Base-by-base conservation (phyloP, 139 green algal genomes). In the Coccomyxa sp. region DNA sequence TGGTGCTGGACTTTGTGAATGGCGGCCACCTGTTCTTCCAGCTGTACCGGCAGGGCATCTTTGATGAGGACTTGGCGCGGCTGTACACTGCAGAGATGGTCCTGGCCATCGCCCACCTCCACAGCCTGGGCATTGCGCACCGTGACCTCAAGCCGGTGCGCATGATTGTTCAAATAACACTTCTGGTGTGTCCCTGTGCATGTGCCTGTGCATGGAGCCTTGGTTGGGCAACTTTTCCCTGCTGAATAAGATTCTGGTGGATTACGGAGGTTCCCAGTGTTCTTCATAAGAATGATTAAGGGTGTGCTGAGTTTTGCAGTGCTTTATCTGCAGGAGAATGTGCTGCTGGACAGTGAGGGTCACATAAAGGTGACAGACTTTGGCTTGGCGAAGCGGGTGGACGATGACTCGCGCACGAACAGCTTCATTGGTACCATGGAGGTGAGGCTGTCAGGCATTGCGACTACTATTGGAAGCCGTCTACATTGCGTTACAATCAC, bases 21-120 rank as follows among this genome's bases (percentile, higher is more conserved):
- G 97, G 97, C 10, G 97, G 97, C 13, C 97, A 99, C 82, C 91
- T 99, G 13, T 99, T 99, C 90, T 99, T 97, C 88, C 95, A 98
- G 87, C 91, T 99, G 30, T 98, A 98, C 84, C 86, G 91, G n/a
- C 87, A 81, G 88, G 95, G 95, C 45, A 93, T 95, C 59, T 98
- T 98, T 89, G 81, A 88, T 75, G 96, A 99, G 84, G 86, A 93
- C 17, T 89, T 97, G 45, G 93, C 96, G 0, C 89, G 94, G 13
- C 91, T 99, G 67, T 99, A 99, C 89, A 91, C 90, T 0, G 96
- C 96, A 10, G 97, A 99, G 89, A 95, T 99, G 57, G 95, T 99
- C 45, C 88, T 92, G 51, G 97, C 96, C 12, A 90, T 99, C 51
- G 57, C 87, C 10, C 97, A 99, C 89, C 91, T 99, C 76, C 97